These are phyloP conservation scores for Skeletonema potamos DNA, from an alignment of 108 stramenopile genomes.

Conservation along the genomic window DNA sequence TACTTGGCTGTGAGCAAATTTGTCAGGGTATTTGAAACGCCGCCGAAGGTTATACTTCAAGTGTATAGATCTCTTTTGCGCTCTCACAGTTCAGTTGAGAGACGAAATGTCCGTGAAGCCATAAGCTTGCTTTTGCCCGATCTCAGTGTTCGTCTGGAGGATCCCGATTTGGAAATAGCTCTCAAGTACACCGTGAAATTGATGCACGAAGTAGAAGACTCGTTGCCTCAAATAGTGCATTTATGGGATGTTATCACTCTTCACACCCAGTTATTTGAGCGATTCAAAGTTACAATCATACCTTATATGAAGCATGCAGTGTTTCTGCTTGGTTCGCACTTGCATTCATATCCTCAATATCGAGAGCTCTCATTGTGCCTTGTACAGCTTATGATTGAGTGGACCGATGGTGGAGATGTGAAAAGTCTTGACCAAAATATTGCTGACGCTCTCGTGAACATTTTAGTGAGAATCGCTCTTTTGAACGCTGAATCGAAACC, in stretches of 20 bases:
- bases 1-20: conserved; percentile 87
- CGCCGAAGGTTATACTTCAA: conserved; percentile 86
- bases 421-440: conserved; percentile 21
- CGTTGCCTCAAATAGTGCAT: conserved; percentile 88
- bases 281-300: conserved; percentile 64
- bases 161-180: conserved; percentile 59
- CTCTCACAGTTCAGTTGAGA: conserved; percentile 80
- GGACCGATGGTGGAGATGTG: conserved; percentile 56
- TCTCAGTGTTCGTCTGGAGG: conserved; percentile 58
- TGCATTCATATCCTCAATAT: conserved; percentile 66
- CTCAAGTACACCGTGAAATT: conserved; percentile 86
- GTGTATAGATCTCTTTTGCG: conserved; percentile 82
- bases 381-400: conserved; percentile 81
- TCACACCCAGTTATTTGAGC: conserved; percentile 68
- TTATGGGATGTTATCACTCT: conserved; percentile 84
- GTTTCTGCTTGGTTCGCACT: conserved; percentile 78
- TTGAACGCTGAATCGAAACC: conserved; percentile 73
- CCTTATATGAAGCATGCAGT: conserved; percentile 87
- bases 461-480: conserved; percentile 75
- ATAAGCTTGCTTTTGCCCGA: conserved; percentile 87
- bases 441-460: conserved; percentile 76
- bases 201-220: conserved; percentile 92
- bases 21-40: conserved; percentile 80
- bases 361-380: conserved; percentile 71
- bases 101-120: conserved; percentile 72